Percentiles rank a stretch among this genome's conserved stretches.
Evolutionary conservation across 345 rosid genomes (phyloP).

Genomic region (Leavenworthia alabamica): DNA sequence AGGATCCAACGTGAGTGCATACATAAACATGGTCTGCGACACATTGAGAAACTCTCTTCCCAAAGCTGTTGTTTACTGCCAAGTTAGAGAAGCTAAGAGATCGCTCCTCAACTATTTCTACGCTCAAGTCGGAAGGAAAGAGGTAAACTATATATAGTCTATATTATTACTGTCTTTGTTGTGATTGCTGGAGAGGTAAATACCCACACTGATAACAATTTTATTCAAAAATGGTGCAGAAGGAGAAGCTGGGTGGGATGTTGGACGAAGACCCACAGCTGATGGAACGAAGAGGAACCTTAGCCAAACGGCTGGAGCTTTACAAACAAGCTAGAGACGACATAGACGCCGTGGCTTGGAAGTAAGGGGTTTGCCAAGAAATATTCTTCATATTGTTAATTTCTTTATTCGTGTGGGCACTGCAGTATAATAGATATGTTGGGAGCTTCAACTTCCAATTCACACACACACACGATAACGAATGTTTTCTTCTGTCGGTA

Average conservation of each 20-base stretch:
- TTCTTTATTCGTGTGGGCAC: slow-evolving; percentile 13
- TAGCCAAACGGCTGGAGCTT: slow-evolving; percentile 85
- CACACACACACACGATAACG: slow-evolving; percentile 6
- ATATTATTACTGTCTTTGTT: background rate
- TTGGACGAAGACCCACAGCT: slow-evolving; percentile 96
- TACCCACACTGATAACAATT: background rate
- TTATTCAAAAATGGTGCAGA: slow-evolving; percentile 38
- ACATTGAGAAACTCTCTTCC: slow-evolving; percentile 86
- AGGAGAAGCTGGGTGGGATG: slow-evolving; percentile 85
- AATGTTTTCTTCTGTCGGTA: slow-evolving; percentile 1
- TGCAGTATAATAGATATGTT: slow-evolving; percentile 13
- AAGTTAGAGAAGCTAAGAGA: slow-evolving; percentile 92
- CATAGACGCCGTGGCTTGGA: slow-evolving; percentile 93
- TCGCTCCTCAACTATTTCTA: slow-evolving; percentile 80
- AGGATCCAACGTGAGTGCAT: slow-evolving; percentile 91
- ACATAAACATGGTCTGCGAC: slow-evolving; percentile 89
- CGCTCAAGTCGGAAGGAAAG: slow-evolving; percentile 80
- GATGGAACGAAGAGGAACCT: slow-evolving; percentile 68
- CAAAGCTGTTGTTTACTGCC: slow-evolving; percentile 94
- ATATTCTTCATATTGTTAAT: slow-evolving; percentile 19
- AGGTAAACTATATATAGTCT: slow-evolving; percentile 39
- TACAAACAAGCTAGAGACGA: slow-evolving; percentile 97
- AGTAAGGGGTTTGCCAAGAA: slow-evolving; percentile 29
- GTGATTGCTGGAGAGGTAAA: background rate
- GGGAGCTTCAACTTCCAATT: slow-evolving; percentile 5